Evolutionary conservation across 352 stramenopile genomes (phyloP).

Genomic region (Pythium scleroteichum): DNA sequence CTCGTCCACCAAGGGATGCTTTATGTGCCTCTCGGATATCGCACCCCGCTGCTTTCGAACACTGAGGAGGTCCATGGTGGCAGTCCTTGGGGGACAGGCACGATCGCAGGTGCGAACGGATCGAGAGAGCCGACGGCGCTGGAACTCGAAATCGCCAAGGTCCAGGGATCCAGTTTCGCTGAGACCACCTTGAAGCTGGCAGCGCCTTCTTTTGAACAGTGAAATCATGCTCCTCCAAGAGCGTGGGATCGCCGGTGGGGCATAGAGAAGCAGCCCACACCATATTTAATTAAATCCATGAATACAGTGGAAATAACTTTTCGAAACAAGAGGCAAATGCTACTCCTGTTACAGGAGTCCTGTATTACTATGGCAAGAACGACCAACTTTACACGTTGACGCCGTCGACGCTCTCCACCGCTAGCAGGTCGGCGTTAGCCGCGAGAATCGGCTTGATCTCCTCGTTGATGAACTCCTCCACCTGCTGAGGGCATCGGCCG

Average conservation of each 20-base stretch:
- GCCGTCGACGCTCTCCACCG: constrained; percentile 92
- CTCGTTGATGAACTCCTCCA: constrained; percentile 95
- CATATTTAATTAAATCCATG: no score
- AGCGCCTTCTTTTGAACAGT: constrained; percentile 3
- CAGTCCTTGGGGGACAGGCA: constrained; percentile 81
- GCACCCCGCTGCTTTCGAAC: constrained; percentile 59
- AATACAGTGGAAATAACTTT: not conserved
- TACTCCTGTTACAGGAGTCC: not conserved
- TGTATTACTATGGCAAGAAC: not conserved
- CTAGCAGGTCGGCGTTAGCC: constrained; percentile 86
- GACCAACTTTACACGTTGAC: constrained; percentile 93
- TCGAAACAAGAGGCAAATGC: constrained; percentile 1
- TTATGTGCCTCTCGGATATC: constrained; percentile 86
- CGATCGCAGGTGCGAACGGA: constrained; percentile 79
- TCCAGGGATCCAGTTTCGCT: constrained; percentile 84
- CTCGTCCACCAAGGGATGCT: constrained; percentile 89
- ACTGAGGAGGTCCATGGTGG: constrained; percentile 77
- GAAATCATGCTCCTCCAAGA: not conserved
- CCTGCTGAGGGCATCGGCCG: constrained; percentile 94
- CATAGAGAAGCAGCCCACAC: no score
- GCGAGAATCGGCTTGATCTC: constrained; percentile 94
- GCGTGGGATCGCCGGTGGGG: no score
- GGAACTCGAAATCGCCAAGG: constrained; percentile 75
- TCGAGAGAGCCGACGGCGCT: constrained; percentile 71
- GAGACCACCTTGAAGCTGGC: constrained; percentile 80